Base-by-base conservation (phyloP, 2,329 filamentous ascomycete species). In the Coniella vitis region DNA sequence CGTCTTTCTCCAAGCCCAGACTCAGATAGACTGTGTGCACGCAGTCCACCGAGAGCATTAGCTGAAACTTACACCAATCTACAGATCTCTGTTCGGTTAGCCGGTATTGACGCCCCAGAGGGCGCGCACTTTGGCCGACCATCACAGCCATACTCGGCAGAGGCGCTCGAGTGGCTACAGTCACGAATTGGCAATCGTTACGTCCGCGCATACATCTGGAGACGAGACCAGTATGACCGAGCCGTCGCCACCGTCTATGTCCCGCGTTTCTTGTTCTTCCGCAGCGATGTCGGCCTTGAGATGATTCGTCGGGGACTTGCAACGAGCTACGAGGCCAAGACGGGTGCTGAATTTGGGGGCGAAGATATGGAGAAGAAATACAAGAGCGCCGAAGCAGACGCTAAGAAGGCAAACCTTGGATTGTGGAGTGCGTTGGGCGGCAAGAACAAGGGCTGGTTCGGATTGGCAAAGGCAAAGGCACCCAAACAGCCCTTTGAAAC, bases 51-150 rank as follows among this genome's bases (percentile, higher is more conserved):
- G 22, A 12, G n/a, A 8, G 22, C 22, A 16, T 21, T 12, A 4
- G 38, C 38, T 41, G n/a, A 41, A 21, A 19, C n/a, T 7, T 31
- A 5, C n/a, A 7, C n/a, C n/a, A 14, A 17, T 25, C 22, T 21
- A 16, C 60, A 94, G 86, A 87, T 98, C 57, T 82, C 90, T 45
- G 78, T 98, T 49, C 87, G 93, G 22, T 76, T 98, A 49, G 93
- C 93, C 14, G 93, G 93, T 43, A 72, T 98, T 47, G 93, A 98
- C 66, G 93, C 94, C 10, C 93, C 93, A 2, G 93, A 98, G 69
- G 74, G 87, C 48, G 84, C 90, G 8, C 93, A 98, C 66, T 98
- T 96, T 67, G 94, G 94, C 47, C 80, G 83, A 44, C 85, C 88
- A 21, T 87, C 84, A 9, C 93, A 98, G 67, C 91, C 90, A 1